Conservation (phyloP, 2,329 filamentous ascomycete genomes). For the Alternaria solani region DNA sequence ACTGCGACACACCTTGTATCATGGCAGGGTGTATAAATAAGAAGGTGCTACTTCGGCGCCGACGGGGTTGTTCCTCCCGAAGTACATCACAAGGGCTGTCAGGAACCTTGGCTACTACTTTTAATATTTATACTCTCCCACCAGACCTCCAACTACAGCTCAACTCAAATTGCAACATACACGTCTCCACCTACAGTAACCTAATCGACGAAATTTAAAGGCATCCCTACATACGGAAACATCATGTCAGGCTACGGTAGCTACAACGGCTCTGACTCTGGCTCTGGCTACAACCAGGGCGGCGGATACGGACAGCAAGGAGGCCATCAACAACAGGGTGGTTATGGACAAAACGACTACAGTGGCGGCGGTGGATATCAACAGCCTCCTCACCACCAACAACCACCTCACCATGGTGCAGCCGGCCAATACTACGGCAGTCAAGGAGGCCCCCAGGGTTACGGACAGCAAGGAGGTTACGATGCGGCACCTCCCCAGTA, state of each 20-base stretch:
- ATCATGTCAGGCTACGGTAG: slow-evolving; percentile 24
- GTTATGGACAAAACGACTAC: slow-evolving; percentile 12
- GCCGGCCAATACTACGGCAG: slow-evolving; percentile 26
- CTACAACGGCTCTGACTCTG: slow-evolving; percentile 1
- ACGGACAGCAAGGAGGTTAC: slow-evolving; percentile 21
- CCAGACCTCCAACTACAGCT: background rate
- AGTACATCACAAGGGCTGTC: background rate
- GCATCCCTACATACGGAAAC: background rate
- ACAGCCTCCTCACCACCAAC: slow-evolving; percentile 11
- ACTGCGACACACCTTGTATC: background rate
- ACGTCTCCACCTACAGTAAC: background rate
- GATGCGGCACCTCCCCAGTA: slow-evolving; percentile 11
- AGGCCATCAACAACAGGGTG: slow-evolving; percentile 11
- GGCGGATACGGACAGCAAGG: slow-evolving; percentile 2
- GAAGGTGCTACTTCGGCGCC: slow-evolving; percentile 3
- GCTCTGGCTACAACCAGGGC: slow-evolving; percentile 13
- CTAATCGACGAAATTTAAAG: background rate
- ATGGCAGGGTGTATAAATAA: slow-evolving; percentile 1
- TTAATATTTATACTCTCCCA: background rate
- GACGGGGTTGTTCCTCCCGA: background rate
- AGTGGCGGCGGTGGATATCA: slow-evolving; percentile 22
- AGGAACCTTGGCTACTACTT: background rate
- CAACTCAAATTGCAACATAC: background rate
- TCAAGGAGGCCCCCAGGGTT: slow-evolving; percentile 15
- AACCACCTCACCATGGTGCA: slow-evolving; percentile 14